Conservation (phyloP, 1,284 basidiomycete species). For the Leucoagaricus sp. region DNA sequence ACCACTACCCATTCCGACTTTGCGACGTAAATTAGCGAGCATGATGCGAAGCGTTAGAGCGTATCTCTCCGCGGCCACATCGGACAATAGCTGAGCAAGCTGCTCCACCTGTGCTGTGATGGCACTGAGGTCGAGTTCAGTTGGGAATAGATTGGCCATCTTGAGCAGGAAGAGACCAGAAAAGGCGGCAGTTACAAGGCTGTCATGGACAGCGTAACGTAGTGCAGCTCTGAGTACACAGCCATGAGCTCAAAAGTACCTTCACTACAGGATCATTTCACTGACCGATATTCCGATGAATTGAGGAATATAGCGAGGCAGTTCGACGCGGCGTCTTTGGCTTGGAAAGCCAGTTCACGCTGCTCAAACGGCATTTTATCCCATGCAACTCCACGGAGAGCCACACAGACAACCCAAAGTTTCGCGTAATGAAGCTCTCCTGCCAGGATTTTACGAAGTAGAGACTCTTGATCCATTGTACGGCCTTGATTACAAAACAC, state of each 20-base stretch:
- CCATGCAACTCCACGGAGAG: constrained; percentile 87
- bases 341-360: constrained; percentile 90
- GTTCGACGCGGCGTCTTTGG: constrained; percentile 86
- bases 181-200: constrained; percentile 89
- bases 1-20: constrained; percentile 68
- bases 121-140: constrained; percentile 73
- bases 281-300: constrained; percentile 75
- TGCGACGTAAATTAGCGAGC: constrained; percentile 86
- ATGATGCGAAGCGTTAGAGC: constrained; percentile 88
- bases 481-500: constrained; percentile 47
- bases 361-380: constrained; percentile 95
- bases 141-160: constrained; percentile 85
- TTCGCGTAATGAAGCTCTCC: constrained; percentile 91
- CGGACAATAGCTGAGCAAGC: constrained; percentile 78
- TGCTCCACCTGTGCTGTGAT: constrained; percentile 84
- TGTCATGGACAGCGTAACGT: constrained; percentile 91
- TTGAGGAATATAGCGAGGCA: constrained; percentile 82
- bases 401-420: constrained; percentile 91
- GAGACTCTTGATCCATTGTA: constrained; percentile 80
- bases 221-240: constrained; percentile 61
- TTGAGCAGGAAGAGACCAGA: constrained; percentile 92
- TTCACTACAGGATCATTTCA: background rate
- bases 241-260: background rate
- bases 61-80: constrained; percentile 90
- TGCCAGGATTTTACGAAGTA: constrained; percentile 83